Percentiles rank a stretch among this genome's conserved stretches.
phyloP scores from a whole-genome alignment of 306 rosid species.

The Canavalia gladiata region DNA sequence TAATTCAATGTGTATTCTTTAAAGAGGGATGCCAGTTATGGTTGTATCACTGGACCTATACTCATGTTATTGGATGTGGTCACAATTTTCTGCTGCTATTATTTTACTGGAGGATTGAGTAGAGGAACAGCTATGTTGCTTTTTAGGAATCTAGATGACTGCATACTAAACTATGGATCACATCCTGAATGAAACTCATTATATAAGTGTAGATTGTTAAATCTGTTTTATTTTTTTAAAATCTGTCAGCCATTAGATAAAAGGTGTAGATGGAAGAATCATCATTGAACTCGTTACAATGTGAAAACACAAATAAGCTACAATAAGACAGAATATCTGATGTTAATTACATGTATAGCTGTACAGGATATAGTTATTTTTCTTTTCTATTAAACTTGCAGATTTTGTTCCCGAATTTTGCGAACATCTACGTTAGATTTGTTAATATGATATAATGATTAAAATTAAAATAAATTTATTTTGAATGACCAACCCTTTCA shows the following conservation, averaged over 20 bases:
- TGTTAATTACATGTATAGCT: no score
- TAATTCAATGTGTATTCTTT: conserved; percentile 29
- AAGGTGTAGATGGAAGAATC: no score
- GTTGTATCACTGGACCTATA: not conserved
- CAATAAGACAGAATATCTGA: not conserved
- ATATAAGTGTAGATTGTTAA: no score
- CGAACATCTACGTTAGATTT: no score
- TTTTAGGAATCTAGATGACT: no score
- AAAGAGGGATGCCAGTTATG: conserved; percentile 6
- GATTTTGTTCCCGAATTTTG: no score
- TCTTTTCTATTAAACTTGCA: no score
- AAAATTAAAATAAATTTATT: not conserved
- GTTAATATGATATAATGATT: no score
- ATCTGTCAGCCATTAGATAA: no score
- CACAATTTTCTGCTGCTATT: not conserved
- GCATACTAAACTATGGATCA: no score
- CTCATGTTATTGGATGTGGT: conserved; percentile 1
- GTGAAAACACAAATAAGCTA: not conserved
- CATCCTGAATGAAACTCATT: not conserved
- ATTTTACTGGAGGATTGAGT: not conserved
- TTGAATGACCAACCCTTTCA: not conserved
- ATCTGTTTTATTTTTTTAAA: no score
- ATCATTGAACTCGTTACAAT: not conserved
- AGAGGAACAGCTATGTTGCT: not conserved
- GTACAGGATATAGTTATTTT: no score